Evolutionary conservation across 164 flowering plant genomes (phyloP), one percentile per base, ranked within the genome.

Genomic region (Euptelea pleiosperma): DNA sequence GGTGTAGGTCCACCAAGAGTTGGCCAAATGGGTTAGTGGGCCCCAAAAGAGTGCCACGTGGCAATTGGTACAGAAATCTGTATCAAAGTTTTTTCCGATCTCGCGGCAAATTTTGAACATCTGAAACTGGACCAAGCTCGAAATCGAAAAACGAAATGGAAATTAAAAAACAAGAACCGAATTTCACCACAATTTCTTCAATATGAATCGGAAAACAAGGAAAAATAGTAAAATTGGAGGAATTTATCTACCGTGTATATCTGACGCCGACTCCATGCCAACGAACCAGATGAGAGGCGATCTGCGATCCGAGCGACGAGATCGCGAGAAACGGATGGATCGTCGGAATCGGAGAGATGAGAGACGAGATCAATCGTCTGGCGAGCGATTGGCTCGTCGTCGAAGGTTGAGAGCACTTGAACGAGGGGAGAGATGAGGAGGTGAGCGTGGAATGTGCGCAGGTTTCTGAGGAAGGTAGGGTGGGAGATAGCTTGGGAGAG

Each of bases 211-310:
- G n/a, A n/a, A n/a, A n/a, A n/a, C n/a, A n/a, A 4, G 30, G 16
- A 48, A 4, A 29, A 15, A 48, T 4, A 26, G 40, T 7, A 12
- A 37, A 53, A 15, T 3, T n/a, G 16, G 30, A 47, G 7, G 8
- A 8, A 51, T 6, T 21, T 4, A 48, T 66, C 42, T 60, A 90
- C 97, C 83, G 63, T 65, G 61, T 78, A 74, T 37, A 80, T 62
- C 73, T 88, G 96, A 15, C 78, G 74, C 4, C 76, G 73, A 60
- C 89, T 82, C 97, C 96, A 93, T 0, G 71, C 71, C 65, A 87
- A 66, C 19, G 74, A 60, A 29, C 78, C 74, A 21, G 82, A 75
- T 2, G 80, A 69, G 25, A 90, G 69, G 14, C 31, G 58, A 35
- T 74, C 82, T 18, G 96, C 64, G 31, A 88, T 66, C 44, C 80